Evolutionary conservation across 2,329 filamentous ascomycete species (phyloP).

Genomic region (Ophiostoma sp.): DNA sequence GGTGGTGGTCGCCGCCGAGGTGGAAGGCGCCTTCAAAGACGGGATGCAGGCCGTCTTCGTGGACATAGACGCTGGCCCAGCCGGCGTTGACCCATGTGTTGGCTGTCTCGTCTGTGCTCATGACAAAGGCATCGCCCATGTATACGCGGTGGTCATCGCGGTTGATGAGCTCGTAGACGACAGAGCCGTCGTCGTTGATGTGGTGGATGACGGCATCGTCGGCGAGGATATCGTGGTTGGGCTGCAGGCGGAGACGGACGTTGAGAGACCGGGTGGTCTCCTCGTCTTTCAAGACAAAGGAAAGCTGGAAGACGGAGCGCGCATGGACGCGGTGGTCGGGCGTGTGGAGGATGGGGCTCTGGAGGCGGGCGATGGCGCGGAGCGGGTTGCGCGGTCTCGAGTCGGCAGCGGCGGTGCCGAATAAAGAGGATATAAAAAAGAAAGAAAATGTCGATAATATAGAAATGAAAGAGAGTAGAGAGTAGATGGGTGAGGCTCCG

Average conservation of each 20-base stretch:
- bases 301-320: constrained; percentile 76
- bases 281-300: constrained; percentile 65
- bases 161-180: constrained; percentile 63
- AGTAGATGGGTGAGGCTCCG: neutral
- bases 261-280: constrained; percentile 47
- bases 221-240: constrained; percentile 84
- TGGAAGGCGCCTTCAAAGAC: constrained; percentile 89
- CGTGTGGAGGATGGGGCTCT: constrained; percentile 71
- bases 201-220: constrained; percentile 70
- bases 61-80: constrained; percentile 78
- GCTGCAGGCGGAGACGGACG: constrained; percentile 75
- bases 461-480: neutral
- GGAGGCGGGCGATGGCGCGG: constrained; percentile 64
- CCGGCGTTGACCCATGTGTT: constrained; percentile 71
- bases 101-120: constrained; percentile 40
- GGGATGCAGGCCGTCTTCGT: constrained; percentile 68
- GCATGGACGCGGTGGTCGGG: constrained; percentile 74
- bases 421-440: neutral
- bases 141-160: constrained; percentile 74
- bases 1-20: constrained; percentile 75
- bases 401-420: constrained; percentile 47
- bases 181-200: constrained; percentile 63
- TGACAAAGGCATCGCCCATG: constrained; percentile 71
- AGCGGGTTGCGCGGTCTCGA: constrained; percentile 74
- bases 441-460: neutral